A percentile compares a stretch with the other conserved stretches of the same genome.
These are phyloP conservation scores for Cystobasidiaceae sp. DNA, from an alignment of 1,284 basidiomycete species.

Conservation along the genomic window DNA sequence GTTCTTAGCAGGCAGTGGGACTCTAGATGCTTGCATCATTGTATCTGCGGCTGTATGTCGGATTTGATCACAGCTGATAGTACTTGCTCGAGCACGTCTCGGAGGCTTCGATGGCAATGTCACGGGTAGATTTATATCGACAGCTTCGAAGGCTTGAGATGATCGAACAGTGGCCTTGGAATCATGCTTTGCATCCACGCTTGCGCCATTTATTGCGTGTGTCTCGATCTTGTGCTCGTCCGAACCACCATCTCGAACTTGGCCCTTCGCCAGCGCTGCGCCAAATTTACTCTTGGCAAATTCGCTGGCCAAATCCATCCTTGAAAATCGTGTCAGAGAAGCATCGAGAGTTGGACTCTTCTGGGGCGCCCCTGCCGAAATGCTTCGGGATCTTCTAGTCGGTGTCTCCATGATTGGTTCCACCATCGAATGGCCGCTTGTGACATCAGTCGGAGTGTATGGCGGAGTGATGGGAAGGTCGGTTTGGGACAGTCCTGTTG, in stretches of 20 bases:
- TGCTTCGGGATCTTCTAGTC: constrained; percentile 3
- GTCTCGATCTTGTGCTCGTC: background rate
- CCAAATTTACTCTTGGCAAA: constrained; percentile 10
- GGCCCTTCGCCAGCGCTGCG: background rate
- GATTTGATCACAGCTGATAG: constrained; percentile 14
- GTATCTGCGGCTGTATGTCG: background rate
- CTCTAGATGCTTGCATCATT: constrained; percentile 18
- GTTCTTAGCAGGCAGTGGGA: constrained; percentile 12
- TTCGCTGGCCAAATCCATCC: constrained; percentile 23
- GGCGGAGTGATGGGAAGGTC: background rate
- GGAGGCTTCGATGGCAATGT: background rate
- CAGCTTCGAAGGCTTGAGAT: too few relatives aligned
- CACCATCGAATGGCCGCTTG: background rate
- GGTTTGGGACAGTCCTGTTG: background rate
- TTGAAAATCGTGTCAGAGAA: constrained; percentile 22
- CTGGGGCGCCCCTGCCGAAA: constrained; percentile 1
- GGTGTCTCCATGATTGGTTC: background rate
- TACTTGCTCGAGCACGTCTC: constrained; percentile 17
- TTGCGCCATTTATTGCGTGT: background rate
- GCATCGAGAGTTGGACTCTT: constrained; percentile 2
- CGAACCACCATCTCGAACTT: background rate
- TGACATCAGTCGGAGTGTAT: constrained; percentile 1
- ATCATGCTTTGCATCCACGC: background rate
- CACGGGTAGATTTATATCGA: too few relatives aligned
- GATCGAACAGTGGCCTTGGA: too few relatives aligned